Evolutionary conservation across 108 stramenopile genomes (phyloP), one percentile per base, ranked within the genome.

Genomic region (Cyclotella atomus): DNA sequence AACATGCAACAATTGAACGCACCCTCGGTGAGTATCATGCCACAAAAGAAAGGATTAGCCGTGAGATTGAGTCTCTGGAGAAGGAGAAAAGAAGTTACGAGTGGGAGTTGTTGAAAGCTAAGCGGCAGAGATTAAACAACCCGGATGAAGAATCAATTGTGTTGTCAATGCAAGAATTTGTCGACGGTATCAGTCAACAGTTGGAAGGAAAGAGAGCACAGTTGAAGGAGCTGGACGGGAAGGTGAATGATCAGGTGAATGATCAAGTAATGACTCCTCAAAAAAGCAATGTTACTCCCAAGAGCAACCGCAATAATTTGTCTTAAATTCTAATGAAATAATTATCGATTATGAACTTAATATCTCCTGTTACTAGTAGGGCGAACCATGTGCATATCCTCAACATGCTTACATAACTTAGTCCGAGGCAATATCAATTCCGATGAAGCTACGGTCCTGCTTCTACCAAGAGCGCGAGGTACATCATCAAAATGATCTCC

Each of bases 281-380:
- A 41, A 62, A 36, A 30, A 62, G 61, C 23, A 62, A 62, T 62
- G 21, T 9, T 17, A 41, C 38, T 41, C 38, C 38, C 12, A 9
- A 41, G 38, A n/a, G n/a, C n/a, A n/a, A n/a, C n/a, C n/a, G n/a
- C n/a, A n/a, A n/a, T n/a, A n/a, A n/a, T n/a, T n/a, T n/a, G n/a
- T n/a, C n/a, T n/a, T n/a, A n/a, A n/a, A n/a, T n/a, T n/a, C n/a
- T n/a, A n/a, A n/a, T n/a, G n/a, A n/a, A n/a, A n/a, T n/a, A n/a
- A n/a, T n/a, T n/a, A n/a, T n/a, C n/a, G n/a, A n/a, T n/a, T n/a
- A n/a, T n/a, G n/a, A n/a, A n/a, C n/a, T n/a, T n/a, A n/a, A n/a
- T n/a, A n/a, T n/a, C n/a, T n/a, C n/a, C n/a, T n/a, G n/a, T n/a
- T n/a, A n/a, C n/a, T n/a, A n/a, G n/a, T n/a, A n/a, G n/a, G n/a